phyloP scores from a whole-genome alignment of 352 stramenopile genomes.

The Phytopythium boreale region DNA sequence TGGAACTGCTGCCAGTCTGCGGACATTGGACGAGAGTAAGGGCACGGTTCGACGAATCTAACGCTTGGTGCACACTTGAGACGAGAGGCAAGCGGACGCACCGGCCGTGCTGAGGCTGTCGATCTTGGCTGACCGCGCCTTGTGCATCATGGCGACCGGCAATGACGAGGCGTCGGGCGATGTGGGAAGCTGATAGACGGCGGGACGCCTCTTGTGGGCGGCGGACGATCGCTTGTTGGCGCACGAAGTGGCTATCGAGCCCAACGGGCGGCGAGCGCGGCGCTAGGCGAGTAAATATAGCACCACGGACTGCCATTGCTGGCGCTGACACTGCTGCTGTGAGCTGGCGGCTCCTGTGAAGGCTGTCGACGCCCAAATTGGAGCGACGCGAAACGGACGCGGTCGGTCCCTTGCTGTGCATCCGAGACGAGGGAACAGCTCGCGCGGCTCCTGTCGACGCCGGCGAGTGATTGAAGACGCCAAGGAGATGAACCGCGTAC shows the following conservation, averaged over 20 bases:
- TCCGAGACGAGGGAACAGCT: neutral
- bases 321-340: neutral
- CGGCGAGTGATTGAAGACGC: neutral
- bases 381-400: conserved; percentile 4
- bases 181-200: neutral
- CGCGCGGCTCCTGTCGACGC: neutral
- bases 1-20: conserved; percentile 72
- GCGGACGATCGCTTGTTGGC: neutral
- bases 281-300: neutral
- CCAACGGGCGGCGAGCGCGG: neutral
- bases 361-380: neutral
- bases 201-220: neutral
- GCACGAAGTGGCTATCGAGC: neutral
- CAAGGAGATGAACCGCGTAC: no score
- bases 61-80: no score
- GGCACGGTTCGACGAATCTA: neutral
- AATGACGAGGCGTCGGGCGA: neutral
- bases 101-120: conserved; percentile 75
- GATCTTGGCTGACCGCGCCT: conserved; percentile 59
- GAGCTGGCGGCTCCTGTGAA: neutral
- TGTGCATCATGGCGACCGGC: conserved; percentile 36
- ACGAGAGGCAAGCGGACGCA: conserved; percentile 6
- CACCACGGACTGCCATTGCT: neutral
- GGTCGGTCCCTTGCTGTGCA: neutral
- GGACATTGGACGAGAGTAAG: neutral